Percentiles rank a stretch among this genome's conserved stretches.
phyloP scores from a whole-genome alignment of 1,284 basidiomycete genomes.

The Moesziomyces sp. region DNA sequence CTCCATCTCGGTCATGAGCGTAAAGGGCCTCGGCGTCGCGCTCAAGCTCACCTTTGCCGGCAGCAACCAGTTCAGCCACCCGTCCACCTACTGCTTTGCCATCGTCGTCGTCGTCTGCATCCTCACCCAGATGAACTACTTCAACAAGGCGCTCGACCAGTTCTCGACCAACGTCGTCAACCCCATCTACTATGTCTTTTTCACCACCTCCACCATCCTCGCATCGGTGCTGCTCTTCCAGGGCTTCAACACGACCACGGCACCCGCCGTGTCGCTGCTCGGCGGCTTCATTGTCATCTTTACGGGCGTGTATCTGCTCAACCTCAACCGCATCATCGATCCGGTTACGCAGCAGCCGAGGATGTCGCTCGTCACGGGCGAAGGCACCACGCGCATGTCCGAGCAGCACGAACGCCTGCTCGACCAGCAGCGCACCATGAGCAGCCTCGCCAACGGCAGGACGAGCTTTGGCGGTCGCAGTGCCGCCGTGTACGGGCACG shows the following conservation, averaged over 20 bases:
- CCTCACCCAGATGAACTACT: conserved; percentile 97
- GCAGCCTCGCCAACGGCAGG: conserved; percentile 40
- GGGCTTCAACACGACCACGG: conserved; percentile 90
- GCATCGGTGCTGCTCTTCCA: conserved; percentile 96
- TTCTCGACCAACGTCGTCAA: conserved; percentile 99
- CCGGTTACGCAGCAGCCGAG: conserved; percentile 59
- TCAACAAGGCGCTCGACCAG: conserved; percentile 96
- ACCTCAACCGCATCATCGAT: conserved; percentile 62
- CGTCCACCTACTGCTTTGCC: conserved; percentile 93
- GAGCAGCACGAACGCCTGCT: conserved; percentile 59
- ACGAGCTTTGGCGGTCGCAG: conserved; percentile 31
- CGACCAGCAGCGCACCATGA: conserved; percentile 47
- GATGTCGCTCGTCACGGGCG: conserved; percentile 62
- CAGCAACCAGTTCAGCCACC: conserved; percentile 94
- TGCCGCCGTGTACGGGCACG: conserved; percentile 29
- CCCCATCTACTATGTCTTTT: conserved; percentile 98
- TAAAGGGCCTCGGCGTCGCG: conserved; percentile 96
- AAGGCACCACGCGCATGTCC: conserved; percentile 53
- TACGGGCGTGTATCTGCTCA: conserved; percentile 66
- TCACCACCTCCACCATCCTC: conserved; percentile 93
- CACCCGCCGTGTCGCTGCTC: conserved; percentile 69
- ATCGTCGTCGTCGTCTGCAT: conserved; percentile 87
- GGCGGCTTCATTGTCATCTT: conserved; percentile 67
- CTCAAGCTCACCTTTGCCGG: conserved; percentile 93
- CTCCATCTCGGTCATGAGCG: conserved; percentile 85